Evolutionary conservation across 106 monocot genomes (phyloP).

Genomic region (Triglochin maritima): DNA sequence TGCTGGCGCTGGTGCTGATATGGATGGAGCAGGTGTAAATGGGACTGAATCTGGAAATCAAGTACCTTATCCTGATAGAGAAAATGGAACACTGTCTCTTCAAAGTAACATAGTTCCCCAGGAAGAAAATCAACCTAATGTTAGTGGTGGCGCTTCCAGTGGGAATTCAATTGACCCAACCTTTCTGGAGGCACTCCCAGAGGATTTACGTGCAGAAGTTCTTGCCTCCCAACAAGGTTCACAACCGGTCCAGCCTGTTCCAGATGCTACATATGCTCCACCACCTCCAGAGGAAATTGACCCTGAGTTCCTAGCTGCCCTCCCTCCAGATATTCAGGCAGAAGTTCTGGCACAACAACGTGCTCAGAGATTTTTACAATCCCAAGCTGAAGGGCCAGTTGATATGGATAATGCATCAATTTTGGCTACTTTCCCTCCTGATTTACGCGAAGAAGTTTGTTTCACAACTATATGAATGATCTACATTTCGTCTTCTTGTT

Average conservation of each 20-base stretch:
- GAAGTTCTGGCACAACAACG: slow-evolving; percentile 75
- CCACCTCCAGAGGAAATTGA: slow-evolving; percentile 60
- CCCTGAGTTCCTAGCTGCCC: slow-evolving; percentile 80
- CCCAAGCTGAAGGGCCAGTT: slow-evolving; percentile 45
- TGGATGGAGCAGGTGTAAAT: slow-evolving; percentile 16
- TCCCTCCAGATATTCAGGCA: slow-evolving; percentile 76
- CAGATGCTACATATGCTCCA: slow-evolving; percentile 32
- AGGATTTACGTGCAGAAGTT: slow-evolving; percentile 74
- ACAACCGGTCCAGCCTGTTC: slow-evolving; percentile 17
- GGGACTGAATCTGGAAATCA: slow-evolving; percentile 20
- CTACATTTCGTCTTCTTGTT: too few species aligned
- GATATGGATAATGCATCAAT: slow-evolving; percentile 90
- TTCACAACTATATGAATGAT: background rate
- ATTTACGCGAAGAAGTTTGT: slow-evolving; percentile 59
- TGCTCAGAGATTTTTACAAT: slow-evolving; percentile 39
- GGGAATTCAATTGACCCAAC: slow-evolving; percentile 75
- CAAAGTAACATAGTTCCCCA: slow-evolving; percentile 11
- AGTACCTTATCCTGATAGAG: slow-evolving; percentile 12
- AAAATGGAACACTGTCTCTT: slow-evolving; percentile 15
- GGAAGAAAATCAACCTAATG: slow-evolving; percentile 25
- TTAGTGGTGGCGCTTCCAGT: slow-evolving; percentile 28
- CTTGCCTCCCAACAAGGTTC: slow-evolving; percentile 56
- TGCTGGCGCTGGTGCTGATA: slow-evolving; percentile 27
- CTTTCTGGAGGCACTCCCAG: slow-evolving; percentile 70
- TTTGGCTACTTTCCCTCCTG: slow-evolving; percentile 77